Evolutionary conservation across 2,329 filamentous ascomycete species (phyloP), one percentile per base, ranked within the genome.

Genomic region (Alternaria incomplexa): DNA sequence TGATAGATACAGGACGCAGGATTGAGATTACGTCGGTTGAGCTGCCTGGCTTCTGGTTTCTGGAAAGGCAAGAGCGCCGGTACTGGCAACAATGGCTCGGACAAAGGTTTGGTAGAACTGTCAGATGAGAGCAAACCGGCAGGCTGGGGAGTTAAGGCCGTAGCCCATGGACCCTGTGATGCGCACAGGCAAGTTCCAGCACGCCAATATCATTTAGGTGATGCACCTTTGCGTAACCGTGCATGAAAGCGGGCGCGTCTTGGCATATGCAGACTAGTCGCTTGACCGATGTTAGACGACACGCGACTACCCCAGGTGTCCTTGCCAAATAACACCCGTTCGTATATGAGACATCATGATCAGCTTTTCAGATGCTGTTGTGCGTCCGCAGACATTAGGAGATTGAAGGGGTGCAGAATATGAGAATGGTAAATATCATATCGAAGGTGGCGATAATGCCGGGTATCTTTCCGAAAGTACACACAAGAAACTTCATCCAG

Each of bases 401-500:
- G 15, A 7, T n/a, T 36, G 20, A 23, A 25, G 1, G 13, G 30
- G 3, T 36, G 20, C 13, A 32, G 3, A 13, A 12, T 52, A 13
- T 20, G 22, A n/a, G 13, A 28, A 52, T 15, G 52, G 50, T 17
- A 56, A 57, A 52, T 22, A 48, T 28, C 40, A 53, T 54, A 54
- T 43, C 15, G 52, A 53, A 36, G 5, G 58, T 63, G 61, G 61
- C 61, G 17, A 48, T 44, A 12, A 53, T 61, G 61, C 61, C 61
- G 61, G 61, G 61, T 63, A 63, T 63, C 61, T 61, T 52, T 54
- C 56, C 22, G 32, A 64, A 58, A 55, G 32, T 59, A 53, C 56
- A 53, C 26, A 58, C 52, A 43, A 54, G 17, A 36, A 61, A 57
- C 47, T 53, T 48, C 58, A 17, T 52, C 47, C 58, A 44, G 43